Conservation (phyloP, 192 early-diverging fungal species). For the Globomyces pollinis-pini region DNA sequence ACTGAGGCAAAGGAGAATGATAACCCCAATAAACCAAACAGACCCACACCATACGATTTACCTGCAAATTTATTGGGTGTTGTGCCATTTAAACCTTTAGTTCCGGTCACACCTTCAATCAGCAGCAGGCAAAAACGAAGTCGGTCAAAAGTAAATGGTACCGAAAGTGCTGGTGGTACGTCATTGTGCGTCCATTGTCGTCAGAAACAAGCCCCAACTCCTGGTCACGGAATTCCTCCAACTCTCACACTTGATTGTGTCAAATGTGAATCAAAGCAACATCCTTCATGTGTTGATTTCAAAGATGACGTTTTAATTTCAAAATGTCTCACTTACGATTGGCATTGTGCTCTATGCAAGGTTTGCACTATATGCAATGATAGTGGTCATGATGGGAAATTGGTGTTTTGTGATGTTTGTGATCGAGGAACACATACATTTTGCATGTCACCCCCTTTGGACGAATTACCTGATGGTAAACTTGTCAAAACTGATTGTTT, state of each 20-base stretch:
- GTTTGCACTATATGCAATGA: constrained; percentile 34
- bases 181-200: constrained; percentile 23
- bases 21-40: not conserved
- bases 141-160: constrained; percentile 3
- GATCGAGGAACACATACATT: constrained; percentile 49
- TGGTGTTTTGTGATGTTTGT: constrained; percentile 50
- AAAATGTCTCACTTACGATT: constrained; percentile 34
- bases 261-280: constrained; percentile 23
- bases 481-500: not conserved
- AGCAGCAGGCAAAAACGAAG: constrained; percentile 6
- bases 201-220: not conserved
- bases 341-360: constrained; percentile 49
- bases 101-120: not conserved
- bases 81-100: not conserved
- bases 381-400: constrained; percentile 43
- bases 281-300: constrained; percentile 42
- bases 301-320: constrained; percentile 28
- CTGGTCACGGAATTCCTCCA: not conserved
- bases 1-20: constrained; percentile 8
- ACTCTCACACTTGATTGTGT: constrained; percentile 14
- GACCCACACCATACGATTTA: not conserved
- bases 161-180: constrained; percentile 11
- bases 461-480: constrained; percentile 37
- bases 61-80: constrained; percentile 4
- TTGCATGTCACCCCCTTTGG: constrained; percentile 39